Conservation (phyloP, 2,329 filamentous ascomycete genomes). For the Aureobasidium pullulans region DNA sequence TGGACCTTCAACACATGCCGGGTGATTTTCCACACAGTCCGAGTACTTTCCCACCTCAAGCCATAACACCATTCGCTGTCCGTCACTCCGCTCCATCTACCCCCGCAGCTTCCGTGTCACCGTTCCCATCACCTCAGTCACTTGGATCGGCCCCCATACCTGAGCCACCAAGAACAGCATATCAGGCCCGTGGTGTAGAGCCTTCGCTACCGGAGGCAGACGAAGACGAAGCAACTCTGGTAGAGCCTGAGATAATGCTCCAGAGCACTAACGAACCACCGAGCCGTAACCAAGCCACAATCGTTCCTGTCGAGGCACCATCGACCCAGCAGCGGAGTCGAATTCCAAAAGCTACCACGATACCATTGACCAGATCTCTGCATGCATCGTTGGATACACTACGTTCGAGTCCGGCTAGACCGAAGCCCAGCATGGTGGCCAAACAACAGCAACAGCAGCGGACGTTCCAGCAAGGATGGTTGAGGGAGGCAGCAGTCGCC, state of each 20-base stretch:
- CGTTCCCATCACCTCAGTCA: background rate
- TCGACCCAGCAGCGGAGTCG: background rate
- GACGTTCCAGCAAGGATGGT: conserved; percentile 14
- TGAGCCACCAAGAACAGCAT: background rate
- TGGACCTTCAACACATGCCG: background rate
- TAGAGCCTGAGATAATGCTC: background rate
- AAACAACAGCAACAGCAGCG: conserved; percentile 7
- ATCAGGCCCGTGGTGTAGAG: background rate
- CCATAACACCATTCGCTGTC: background rate
- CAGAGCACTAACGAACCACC: background rate
- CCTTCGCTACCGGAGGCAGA: background rate
- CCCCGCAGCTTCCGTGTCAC: background rate
- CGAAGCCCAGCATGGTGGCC: conserved; percentile 5
- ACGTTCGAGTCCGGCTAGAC: background rate
- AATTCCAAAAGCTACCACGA: background rate
- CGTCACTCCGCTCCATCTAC: background rate
- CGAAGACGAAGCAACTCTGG: conserved; percentile 3
- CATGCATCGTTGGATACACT: background rate
- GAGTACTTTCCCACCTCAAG: background rate
- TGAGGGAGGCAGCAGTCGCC: conserved; percentile 13
- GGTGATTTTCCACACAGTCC: background rate
- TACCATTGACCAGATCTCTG: background rate
- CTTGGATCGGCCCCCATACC: background rate
- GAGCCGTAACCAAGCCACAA: background rate
- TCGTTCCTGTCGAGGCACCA: background rate